Conservation (phyloP, 2,329 filamentous ascomycete genomes). For the Trichoderma koningii region DNA sequence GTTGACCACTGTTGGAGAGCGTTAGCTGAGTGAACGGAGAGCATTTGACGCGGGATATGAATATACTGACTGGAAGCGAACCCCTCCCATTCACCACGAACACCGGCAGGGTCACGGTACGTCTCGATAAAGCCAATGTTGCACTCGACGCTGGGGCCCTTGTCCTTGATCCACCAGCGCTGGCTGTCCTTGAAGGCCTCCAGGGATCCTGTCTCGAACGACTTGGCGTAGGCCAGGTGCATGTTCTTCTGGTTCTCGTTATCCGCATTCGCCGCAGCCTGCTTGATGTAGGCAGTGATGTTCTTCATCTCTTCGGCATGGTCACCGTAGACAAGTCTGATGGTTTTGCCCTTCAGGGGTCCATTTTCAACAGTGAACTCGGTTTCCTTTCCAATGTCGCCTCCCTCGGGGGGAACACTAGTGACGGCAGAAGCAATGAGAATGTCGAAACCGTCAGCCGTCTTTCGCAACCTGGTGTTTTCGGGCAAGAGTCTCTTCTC, state of each 20-base stretch:
- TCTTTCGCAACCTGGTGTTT: constrained; percentile 75
- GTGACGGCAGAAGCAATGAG: constrained; percentile 71
- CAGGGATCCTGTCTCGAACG: constrained; percentile 73
- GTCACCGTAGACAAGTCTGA: constrained; percentile 75
- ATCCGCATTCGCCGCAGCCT: constrained; percentile 67
- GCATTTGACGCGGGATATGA: too few species aligned
- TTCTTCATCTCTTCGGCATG: constrained; percentile 70
- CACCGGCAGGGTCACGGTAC: constrained; percentile 78
- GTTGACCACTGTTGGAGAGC: constrained; percentile 63
- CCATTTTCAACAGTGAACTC: constrained; percentile 63
- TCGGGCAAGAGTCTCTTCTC: constrained; percentile 71
- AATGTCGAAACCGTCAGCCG: constrained; percentile 66
- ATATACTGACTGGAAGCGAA: constrained; percentile 63
- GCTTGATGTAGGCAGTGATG: constrained; percentile 66
- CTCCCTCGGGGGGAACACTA: constrained; percentile 60
- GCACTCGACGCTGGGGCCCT: constrained; percentile 75
- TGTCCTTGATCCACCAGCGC: constrained; percentile 79
- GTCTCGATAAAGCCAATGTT: constrained; percentile 87
- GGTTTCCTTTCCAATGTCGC: constrained; percentile 68
- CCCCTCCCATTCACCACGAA: constrained; percentile 82
- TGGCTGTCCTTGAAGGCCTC: constrained; percentile 80
- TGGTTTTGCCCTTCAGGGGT: constrained; percentile 63
- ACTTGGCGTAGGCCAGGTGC: constrained; percentile 72
- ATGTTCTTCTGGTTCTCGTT: constrained; percentile 76
- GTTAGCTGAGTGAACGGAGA: constrained; percentile 30